Evolutionary conservation across 352 stramenopile species (phyloP), one percentile per base, ranked within the genome.

Genomic region (Blastocystis hominis): DNA sequence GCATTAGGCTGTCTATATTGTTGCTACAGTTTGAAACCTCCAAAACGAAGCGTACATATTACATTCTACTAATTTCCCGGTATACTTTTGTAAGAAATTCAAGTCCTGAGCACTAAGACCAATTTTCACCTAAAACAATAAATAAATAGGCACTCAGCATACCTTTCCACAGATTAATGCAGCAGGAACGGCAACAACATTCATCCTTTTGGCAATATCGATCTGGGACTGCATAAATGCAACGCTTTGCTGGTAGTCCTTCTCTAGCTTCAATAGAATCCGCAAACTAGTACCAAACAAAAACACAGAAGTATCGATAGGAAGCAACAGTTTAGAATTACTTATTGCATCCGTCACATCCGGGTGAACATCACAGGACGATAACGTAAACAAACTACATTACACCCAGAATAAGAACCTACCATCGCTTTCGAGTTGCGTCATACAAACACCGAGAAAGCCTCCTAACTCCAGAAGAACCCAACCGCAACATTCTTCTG

Each of bases 251-350:
- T 68, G 44, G 9, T 54, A 9, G 40, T 15, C 2, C 0, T 68
- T 61, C n/a, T 84, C 72, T 84, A 64, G 17, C n/a, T 50, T 84
- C 6, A 84, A 2, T 17, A 40, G 0, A 24, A 13, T 38, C 17
- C 4, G 2, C 38, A 50, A 64, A 44, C 10, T 24, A 13, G n/a
- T 30, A 84, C 72, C 20, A 68, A 84, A 84, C 17, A 84, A 15
- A n/a, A 84, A 84, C 10, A 68, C 15, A 42, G 46, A 66, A n/a
- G 72, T 68, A 66, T 84, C 72, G 20, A 84, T 42, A n/a, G 72
- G 72, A 24, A 84, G 53, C 30, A 84, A 42, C 13, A 50, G 2
- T 34, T 84, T 84, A 47, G 36, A 20, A 4, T 68, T 38, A 36
- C 47, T 30, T 2, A 84, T 84, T 36, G 72, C 72, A 46, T 66